Evolutionary conservation across 805 yeast species (phyloP).

Genomic region (Torulaspora microellipsoides): DNA sequence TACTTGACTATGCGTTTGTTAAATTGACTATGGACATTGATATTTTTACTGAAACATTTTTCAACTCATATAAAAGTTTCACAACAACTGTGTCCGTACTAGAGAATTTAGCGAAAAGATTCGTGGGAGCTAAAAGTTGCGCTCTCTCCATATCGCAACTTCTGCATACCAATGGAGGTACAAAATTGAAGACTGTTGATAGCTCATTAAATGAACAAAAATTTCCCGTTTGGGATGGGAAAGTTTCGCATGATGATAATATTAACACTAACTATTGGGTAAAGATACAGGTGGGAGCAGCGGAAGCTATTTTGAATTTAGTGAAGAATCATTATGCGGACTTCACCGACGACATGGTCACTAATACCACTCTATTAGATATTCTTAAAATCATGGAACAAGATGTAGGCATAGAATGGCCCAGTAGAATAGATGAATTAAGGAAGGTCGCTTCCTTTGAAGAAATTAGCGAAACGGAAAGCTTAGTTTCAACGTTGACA

Average conservation of each 20-base stretch:
- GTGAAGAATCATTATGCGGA: constrained; percentile 70
- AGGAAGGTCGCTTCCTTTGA: constrained; percentile 16
- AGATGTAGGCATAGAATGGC: constrained; percentile 54
- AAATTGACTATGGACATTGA: constrained; percentile 59
- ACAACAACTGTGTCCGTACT: constrained; percentile 52
- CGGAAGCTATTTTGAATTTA: constrained; percentile 70
- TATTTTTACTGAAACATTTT: constrained; percentile 59
- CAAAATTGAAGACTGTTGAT: constrained; percentile 30
- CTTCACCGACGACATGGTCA: constrained; percentile 61
- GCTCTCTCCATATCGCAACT: constrained; percentile 47
- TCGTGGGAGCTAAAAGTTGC: constrained; percentile 58
- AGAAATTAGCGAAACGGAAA: constrained; percentile 26
- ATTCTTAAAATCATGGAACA: constrained; percentile 63
- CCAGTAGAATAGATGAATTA: constrained; percentile 37
- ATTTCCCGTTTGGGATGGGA: constrained; percentile 59
- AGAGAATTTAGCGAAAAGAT: constrained; percentile 50
- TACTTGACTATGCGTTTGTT: constrained; percentile 39
- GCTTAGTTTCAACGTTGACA: constrained; percentile 31
- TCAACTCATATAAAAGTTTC: constrained; percentile 64
- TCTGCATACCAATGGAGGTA: constrained; percentile 21
- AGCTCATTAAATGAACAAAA: constrained; percentile 27
- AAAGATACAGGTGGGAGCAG: constrained; percentile 74
- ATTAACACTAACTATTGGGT: constrained; percentile 64
- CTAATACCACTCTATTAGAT: constrained; percentile 57
- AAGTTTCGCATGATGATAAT: constrained; percentile 38